Base-by-base conservation (phyloP, 805 yeast genomes). In the Ogataea polymorpha region DNA sequence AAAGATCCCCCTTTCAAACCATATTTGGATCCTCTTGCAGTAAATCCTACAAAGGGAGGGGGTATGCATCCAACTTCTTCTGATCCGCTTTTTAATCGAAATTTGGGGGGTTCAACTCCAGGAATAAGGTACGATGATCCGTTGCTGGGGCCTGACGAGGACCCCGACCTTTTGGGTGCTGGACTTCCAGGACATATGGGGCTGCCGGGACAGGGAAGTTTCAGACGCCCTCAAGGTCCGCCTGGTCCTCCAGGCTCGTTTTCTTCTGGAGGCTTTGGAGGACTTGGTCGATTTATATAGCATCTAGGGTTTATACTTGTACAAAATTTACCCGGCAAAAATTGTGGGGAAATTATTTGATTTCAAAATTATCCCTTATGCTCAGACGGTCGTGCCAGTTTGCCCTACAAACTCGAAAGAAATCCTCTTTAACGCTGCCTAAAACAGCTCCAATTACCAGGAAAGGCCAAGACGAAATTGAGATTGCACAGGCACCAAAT, bases 401-500 rank as follows among this genome's bases (percentile, higher is more conserved):
- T 13, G 35, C 16, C 14, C n/a, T 15, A 8, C 35, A 23, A 13
- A 20, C 20, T 13, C 18, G 41, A 20, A n/a, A n/a, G 10, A 38
- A 23, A 5, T 26, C 41, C 6, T 30, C 41, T 12, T 11, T 38
- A 5, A 15, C 51, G 3, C 30, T 40, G 4, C 44, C 50, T 12
- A 32, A 50, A 11, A 35, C 41, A 2, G 41, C 41, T 6, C 55
- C 57, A 21, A 38, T 46, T 1, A 31, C 32, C 6, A 42, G 39
- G 41, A 33, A 35, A 8, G 44, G 37, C 10, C 46, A 42, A 21
- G 43, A 31, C 3, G 35, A 44, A 10, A 32, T 44, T n/a, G 39
- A 45, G 7, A 45, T 44, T 23, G 20, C 48, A 50, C 95, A 85
- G 66, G 86, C 96, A 1, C 95, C 96, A 34, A 87, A 87, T 65